Conservation (phyloP, 192 early-diverging fungal genomes). For the Coemansia sp. region DNA sequence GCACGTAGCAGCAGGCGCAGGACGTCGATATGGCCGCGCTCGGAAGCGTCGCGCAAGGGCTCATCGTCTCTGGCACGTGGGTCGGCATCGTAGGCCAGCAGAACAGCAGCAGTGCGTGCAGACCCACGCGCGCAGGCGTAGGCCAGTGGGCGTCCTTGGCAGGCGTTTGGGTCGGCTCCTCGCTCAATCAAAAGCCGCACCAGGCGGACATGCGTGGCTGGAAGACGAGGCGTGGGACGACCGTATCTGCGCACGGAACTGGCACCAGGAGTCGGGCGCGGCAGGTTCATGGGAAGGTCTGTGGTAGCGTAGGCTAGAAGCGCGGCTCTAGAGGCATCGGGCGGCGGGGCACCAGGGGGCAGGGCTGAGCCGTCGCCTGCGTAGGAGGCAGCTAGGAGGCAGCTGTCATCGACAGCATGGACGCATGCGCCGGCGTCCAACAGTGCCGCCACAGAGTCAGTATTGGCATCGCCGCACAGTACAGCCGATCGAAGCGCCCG, state of each 20-base stretch:
- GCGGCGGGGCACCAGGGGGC: conserved; percentile 5
- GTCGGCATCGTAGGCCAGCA: conserved; percentile 37
- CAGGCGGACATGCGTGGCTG: conserved; percentile 26
- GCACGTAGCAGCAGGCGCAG: conserved; percentile 30
- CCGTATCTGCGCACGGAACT: background rate
- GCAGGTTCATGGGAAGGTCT: conserved; percentile 7
- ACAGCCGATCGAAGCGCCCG: conserved; percentile 47
- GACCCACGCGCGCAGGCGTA: conserved; percentile 41
- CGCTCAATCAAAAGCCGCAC: conserved; percentile 41
- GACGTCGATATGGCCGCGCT: conserved; percentile 26
- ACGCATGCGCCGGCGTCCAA: conserved; percentile 34
- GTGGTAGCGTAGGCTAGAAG: background rate
- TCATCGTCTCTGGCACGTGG: conserved; percentile 24
- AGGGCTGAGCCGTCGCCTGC: conserved; percentile 43
- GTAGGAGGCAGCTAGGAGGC: conserved; percentile 48
- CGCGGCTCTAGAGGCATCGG: background rate
- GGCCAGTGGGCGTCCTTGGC: conserved; percentile 29
- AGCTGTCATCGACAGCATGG: conserved; percentile 39
- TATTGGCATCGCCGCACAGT: conserved; percentile 43
- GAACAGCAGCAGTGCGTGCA: conserved; percentile 24
- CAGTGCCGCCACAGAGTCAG: conserved; percentile 23
- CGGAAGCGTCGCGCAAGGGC: conserved; percentile 40
- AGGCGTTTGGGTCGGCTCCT: conserved; percentile 39
- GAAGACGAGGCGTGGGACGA: background rate
- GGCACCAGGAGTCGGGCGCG: background rate